A percentile compares a stretch with the other conserved stretches of the same genome.
Conservation (phyloP, 2,329 filamentous ascomycete genomes). For the Penicillium decumbens region DNA sequence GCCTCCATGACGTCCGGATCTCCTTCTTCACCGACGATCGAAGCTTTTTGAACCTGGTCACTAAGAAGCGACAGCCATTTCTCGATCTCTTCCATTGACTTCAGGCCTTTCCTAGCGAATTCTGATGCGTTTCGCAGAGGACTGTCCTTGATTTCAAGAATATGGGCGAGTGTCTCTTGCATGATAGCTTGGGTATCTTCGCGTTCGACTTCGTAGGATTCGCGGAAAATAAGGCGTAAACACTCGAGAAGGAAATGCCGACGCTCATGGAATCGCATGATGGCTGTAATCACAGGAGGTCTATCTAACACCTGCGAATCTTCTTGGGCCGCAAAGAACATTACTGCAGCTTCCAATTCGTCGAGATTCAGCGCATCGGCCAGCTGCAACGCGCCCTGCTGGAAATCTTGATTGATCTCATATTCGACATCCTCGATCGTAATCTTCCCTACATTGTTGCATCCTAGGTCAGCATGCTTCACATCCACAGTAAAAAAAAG, state of each 20-base stretch:
- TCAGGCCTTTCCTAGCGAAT: slow-evolving; percentile 70
- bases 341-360: slow-evolving; percentile 74
- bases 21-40: slow-evolving; percentile 65
- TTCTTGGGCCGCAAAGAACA: slow-evolving; percentile 69
- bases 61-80: slow-evolving; percentile 68
- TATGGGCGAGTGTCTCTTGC: slow-evolving; percentile 52
- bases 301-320: slow-evolving; percentile 66
- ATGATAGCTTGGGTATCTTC: slow-evolving; percentile 52
- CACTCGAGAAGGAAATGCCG: slow-evolving; percentile 79
- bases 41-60: slow-evolving; percentile 70
- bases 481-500: neutral
- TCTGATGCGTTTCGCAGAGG: slow-evolving; percentile 51
- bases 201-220: slow-evolving; percentile 60
- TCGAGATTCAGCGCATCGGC: slow-evolving; percentile 87
- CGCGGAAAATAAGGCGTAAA: slow-evolving; percentile 70
- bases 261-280: slow-evolving; percentile 84
- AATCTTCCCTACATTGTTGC: slow-evolving; percentile 61
- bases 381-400: slow-evolving; percentile 73
- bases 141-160: slow-evolving; percentile 55
- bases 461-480: slow-evolving; percentile 17
- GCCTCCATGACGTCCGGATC: slow-evolving; percentile 67
- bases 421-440: slow-evolving; percentile 69
- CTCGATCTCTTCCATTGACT: slow-evolving; percentile 71
- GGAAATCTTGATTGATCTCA: slow-evolving; percentile 78
- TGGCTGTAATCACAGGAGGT: slow-evolving; percentile 68